Evolutionary conservation across 345 rosid species (phyloP).

Genomic region (Microcos paniculata): DNA sequence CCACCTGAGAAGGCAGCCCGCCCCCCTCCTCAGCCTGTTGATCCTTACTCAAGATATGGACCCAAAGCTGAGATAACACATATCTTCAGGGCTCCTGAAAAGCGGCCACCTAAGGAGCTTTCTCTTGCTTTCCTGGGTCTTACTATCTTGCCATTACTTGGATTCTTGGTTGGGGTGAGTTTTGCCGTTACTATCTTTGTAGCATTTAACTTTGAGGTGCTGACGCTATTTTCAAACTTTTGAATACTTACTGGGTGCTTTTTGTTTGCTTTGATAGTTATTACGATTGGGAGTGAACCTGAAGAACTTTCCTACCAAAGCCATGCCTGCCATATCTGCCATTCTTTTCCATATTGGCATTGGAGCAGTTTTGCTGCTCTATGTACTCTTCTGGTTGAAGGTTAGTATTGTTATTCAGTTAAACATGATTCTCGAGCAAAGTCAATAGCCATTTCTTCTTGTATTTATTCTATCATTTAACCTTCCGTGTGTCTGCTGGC

Average conservation of each 20-base stretch:
- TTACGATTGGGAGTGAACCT: conserved; percentile 70
- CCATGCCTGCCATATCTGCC: conserved; percentile 62
- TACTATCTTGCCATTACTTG: conserved; percentile 65
- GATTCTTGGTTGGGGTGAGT: conserved; percentile 90
- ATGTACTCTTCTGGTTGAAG: conserved; percentile 94
- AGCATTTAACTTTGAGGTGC: not conserved
- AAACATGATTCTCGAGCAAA: not conserved
- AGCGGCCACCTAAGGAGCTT: conserved; percentile 74
- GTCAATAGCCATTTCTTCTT: not conserved
- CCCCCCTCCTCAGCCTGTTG: conserved; percentile 62
- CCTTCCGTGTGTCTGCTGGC: not conserved
- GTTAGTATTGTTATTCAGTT: conserved; percentile 22
- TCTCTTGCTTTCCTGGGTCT: conserved; percentile 88
- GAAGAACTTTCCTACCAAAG: conserved; percentile 80
- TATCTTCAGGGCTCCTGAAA: conserved; percentile 87
- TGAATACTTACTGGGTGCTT: not conserved
- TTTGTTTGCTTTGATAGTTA: conserved; percentile 46
- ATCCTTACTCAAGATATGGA: conserved; percentile 67
- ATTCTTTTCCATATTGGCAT: conserved; percentile 83
- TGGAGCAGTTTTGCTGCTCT: conserved; percentile 80
- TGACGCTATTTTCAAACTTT: not conserved
- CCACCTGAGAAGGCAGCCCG: conserved; percentile 89
- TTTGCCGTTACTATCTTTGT: not conserved
- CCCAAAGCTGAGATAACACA: conserved; percentile 89
- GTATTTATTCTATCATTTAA: not conserved